Base-by-base conservation (phyloP, 2,329 filamentous ascomycete genomes). In the Emmonsia crescens region DNA sequence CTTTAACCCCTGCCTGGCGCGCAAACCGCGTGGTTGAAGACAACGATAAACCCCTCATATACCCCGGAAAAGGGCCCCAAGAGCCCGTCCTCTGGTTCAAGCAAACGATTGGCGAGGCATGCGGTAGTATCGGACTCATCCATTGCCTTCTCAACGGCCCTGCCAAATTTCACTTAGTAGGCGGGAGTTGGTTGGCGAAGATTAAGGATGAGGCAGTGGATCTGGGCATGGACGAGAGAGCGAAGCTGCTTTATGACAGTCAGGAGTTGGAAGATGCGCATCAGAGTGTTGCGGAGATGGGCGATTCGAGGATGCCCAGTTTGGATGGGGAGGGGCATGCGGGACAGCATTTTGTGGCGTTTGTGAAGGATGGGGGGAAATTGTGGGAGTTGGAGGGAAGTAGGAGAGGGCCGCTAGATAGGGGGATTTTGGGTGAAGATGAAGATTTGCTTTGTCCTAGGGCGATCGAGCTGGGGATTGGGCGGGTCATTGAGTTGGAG, bases 61-160 rank as follows among this genome's bases (percentile, higher is more conserved):
- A 40, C 66, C 74, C 77, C 63, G 72, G 71, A 3, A 51, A 27
- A 8, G 48, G 21, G 27, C 69, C 74, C 0, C 65, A 73, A 1
- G 82, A 85, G 62, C 80, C 82, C 0, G 77, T 84, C 4, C 71
- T 84, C 27, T 85, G 82, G 82, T 83, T 83, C 70, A 78, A 77
- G 63, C 83, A 85, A 66, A 85, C 80, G 1, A 84, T 85, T 61
- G 76, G 79, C 19, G 75, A 85, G 66, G 80, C 82, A 0, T 85
- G 83, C 66, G 83, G 83, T 0, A 73, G 81, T n/a, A 84, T 85
- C 63, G 82, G 79, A 1, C 70, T 85, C 1, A 70, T 85, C 2
- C 83, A 85, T 67, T 76, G 76, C 63, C 66, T 84, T 27, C 73
- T 77, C 56, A 86, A 85, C 67, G 77, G 80, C 19, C 71, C 74